Evolutionary conservation across 441 rosid species (phyloP).

Genomic region (Dalechampia spathulata): DNA sequence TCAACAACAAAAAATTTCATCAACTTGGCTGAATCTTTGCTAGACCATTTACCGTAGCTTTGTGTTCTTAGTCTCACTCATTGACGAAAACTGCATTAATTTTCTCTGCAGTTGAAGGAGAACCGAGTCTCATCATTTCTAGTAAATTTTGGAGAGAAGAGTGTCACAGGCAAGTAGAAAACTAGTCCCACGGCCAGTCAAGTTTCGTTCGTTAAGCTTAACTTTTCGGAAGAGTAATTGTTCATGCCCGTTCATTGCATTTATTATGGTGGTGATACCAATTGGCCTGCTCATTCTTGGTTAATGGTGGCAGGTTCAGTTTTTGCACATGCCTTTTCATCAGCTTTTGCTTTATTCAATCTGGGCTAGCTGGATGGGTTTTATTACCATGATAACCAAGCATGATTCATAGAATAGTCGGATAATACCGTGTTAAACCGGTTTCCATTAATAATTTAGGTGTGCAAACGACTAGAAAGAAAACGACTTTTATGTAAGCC

Average conservation of each 20-base stretch:
- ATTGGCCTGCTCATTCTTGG: neutral
- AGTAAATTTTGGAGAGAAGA: conserved; percentile 19
- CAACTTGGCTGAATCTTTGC: neutral
- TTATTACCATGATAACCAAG: neutral
- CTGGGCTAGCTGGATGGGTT: neutral
- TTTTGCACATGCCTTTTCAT: no score
- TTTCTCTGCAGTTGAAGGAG: conserved; percentile 22
- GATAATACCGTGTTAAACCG: neutral
- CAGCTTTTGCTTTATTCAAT: neutral
- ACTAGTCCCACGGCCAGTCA: neutral
- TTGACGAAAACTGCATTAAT: neutral
- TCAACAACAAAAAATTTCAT: conserved; percentile 5
- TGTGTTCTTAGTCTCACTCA: neutral
- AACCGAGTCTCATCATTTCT: conserved; percentile 19
- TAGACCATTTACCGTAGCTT: neutral
- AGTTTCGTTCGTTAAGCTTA: neutral
- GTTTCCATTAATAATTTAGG: neutral
- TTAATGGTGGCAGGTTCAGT: no score
- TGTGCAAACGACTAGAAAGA: no score
- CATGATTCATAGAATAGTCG: neutral
- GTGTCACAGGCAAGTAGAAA: conserved; percentile 11
- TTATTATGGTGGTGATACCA: neutral
- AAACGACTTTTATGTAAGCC: no score
- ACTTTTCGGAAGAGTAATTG: neutral
- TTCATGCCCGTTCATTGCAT: no score